Conservation (phyloP, 495 filamentous ascomycete species). For the Penicillium cosmopolitanum region DNA sequence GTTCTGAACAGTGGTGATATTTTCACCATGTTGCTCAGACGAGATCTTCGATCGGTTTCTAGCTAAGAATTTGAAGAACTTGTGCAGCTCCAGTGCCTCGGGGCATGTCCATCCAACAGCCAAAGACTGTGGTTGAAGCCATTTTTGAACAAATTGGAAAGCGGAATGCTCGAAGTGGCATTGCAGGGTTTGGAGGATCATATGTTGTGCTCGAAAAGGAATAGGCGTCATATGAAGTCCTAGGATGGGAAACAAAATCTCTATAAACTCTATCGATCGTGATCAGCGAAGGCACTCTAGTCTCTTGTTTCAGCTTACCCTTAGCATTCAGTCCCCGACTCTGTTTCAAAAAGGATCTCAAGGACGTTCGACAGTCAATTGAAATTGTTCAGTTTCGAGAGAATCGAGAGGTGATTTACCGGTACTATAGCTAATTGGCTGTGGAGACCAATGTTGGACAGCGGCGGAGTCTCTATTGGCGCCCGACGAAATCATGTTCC, state of each 20-base stretch:
- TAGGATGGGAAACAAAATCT: neutral
- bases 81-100: no score
- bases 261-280: no score
- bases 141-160: slow-evolving; percentile 3
- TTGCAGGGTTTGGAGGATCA: slow-evolving; percentile 1
- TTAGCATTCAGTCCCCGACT: no score
- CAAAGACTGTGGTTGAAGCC: neutral
- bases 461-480: no score
- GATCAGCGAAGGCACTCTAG: neutral
- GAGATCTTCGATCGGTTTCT: slow-evolving; percentile 3
- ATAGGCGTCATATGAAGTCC: neutral
- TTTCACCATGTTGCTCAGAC: neutral
- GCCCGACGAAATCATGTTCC: no score
- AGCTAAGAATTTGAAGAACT: slow-evolving; percentile 5
- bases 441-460: no score
- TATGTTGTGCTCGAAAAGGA: neutral
- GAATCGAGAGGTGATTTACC: no score
- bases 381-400: no score
- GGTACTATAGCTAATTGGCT: no score
- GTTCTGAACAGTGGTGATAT: neutral
- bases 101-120: slow-evolving; percentile 2
- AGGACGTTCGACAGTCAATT: no score
- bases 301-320: no score
- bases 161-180: neutral
- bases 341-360: neutral